A percentile compares a stretch with the other conserved stretches of the same genome.
phyloP scores from a whole-genome alignment of 495 filamentous ascomycete species.

The Rhizodiscina lignyota region DNA sequence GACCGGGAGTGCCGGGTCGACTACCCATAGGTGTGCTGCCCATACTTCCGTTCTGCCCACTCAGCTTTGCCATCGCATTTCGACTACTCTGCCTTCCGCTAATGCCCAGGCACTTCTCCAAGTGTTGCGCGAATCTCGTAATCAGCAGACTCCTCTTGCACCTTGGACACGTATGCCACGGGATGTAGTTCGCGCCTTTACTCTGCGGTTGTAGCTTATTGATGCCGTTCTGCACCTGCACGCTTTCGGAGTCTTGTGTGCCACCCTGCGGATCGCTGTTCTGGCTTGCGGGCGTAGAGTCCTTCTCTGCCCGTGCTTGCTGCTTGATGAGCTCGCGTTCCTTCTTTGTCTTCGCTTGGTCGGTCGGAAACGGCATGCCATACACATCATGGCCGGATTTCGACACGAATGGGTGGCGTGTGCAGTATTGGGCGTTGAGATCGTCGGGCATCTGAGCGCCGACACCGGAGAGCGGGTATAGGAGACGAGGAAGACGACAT shows the following conservation, averaged over 20 bases:
- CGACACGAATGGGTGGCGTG: constrained; percentile 54
- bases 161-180: constrained; percentile 53
- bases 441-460: constrained; percentile 14
- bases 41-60: constrained; percentile 9
- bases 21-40: constrained; percentile 39
- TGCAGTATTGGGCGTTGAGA: constrained; percentile 43
- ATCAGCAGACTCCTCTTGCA: constrained; percentile 44
- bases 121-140: constrained; percentile 50
- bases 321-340: constrained; percentile 20
- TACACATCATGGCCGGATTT: constrained; percentile 68
- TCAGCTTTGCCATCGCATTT: constrained; percentile 22
- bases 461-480: constrained; percentile 20
- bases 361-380: constrained; percentile 55
- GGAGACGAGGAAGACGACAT: constrained; percentile 25
- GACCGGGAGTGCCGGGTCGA: constrained; percentile 42
- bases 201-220: constrained; percentile 15
- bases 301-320: constrained; percentile 11
- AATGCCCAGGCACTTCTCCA: constrained; percentile 67
- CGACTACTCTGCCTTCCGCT: constrained; percentile 49
- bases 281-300: constrained; percentile 17
- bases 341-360: constrained; percentile 40
- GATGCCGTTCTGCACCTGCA: constrained; percentile 14
- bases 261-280: constrained; percentile 9
- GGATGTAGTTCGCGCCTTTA: constrained; percentile 48
- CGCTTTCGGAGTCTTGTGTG: constrained; percentile 8